phyloP scores from a whole-genome alignment of 75 land plant species.

The Azolla pinnata region DNA sequence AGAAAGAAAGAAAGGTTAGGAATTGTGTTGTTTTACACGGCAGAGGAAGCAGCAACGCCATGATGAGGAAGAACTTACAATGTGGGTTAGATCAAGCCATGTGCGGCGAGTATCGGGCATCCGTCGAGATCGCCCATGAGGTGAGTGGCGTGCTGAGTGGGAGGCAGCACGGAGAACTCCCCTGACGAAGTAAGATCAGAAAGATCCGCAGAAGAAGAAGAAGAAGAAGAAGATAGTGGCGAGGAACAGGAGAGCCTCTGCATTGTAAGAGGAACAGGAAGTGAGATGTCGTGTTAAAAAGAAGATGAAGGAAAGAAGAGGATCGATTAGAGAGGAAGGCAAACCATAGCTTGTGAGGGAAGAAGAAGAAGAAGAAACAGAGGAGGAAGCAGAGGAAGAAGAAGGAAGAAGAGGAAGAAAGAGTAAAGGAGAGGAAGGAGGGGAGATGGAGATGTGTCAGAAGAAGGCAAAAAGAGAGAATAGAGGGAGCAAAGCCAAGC shows the following conservation, averaged over 20 bases:
- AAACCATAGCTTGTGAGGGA: constrained; percentile 3
- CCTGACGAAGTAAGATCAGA: background rate
- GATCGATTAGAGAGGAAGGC: constrained; percentile 2
- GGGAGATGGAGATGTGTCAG: too few relatives aligned
- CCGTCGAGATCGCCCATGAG: too few relatives aligned
- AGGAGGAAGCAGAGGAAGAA: too few relatives aligned
- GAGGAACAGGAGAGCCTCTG: too few relatives aligned
- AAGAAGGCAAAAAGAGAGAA: too few relatives aligned
- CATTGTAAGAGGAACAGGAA: background rate
- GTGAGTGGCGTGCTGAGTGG: background rate
- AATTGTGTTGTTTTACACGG: background rate
- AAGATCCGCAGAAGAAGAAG: background rate
- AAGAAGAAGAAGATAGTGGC: background rate
- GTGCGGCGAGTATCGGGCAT: too few relatives aligned
- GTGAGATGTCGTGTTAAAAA: background rate
- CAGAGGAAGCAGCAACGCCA: background rate
- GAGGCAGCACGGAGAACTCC: background rate
- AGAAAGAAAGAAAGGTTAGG: too few relatives aligned
- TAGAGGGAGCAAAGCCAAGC: too few relatives aligned
- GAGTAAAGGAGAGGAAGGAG: too few relatives aligned
- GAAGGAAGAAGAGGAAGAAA: too few relatives aligned
- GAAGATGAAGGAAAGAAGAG: background rate
- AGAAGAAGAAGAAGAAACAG: too few relatives aligned
- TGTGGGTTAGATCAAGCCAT: background rate
- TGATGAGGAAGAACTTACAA: background rate